Evolutionary conservation across 371 early-diverging fungal genomes (phyloP).

Genomic region (Mortierella sp.): DNA sequence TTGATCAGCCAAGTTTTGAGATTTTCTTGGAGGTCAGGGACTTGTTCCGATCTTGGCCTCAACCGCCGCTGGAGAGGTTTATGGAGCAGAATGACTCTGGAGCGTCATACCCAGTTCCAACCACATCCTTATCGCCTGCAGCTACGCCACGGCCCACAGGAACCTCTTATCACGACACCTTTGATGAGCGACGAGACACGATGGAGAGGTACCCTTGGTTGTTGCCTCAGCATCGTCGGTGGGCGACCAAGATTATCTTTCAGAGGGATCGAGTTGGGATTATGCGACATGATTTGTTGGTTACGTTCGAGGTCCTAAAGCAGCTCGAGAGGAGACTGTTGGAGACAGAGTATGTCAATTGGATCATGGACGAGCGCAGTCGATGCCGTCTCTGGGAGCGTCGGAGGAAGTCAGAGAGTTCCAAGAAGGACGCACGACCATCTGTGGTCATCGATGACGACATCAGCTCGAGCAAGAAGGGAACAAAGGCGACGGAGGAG

Average conservation of each 20-base stretch:
- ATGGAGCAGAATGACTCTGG: slow-evolving; percentile 9
- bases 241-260: slow-evolving; percentile 66
- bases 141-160: slow-evolving; percentile 15
- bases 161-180: not conserved
- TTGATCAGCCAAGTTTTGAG: slow-evolving; percentile 40
- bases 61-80: slow-evolving; percentile 41
- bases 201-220: slow-evolving; percentile 43
- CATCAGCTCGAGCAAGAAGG: not conserved
- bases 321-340: slow-evolving; percentile 68
- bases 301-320: slow-evolving; percentile 69
- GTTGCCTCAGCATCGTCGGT: slow-evolving; percentile 61
- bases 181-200: not conserved
- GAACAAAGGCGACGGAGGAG: not conserved
- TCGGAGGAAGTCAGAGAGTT: not conserved
- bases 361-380: slow-evolving; percentile 70
- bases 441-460: not conserved
- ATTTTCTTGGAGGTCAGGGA: slow-evolving; percentile 48
- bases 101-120: not conserved
- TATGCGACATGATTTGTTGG: slow-evolving; percentile 69
- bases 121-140: slow-evolving; percentile 19
- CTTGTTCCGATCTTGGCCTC: slow-evolving; percentile 37
- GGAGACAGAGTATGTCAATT: slow-evolving; percentile 72
- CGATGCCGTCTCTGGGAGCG: slow-evolving; percentile 61
- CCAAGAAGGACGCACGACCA: not conserved
- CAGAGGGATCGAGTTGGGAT: slow-evolving; percentile 71